phyloP scores from a whole-genome alignment of 768 basidiomycete species.

The Pholiota molesta region DNA sequence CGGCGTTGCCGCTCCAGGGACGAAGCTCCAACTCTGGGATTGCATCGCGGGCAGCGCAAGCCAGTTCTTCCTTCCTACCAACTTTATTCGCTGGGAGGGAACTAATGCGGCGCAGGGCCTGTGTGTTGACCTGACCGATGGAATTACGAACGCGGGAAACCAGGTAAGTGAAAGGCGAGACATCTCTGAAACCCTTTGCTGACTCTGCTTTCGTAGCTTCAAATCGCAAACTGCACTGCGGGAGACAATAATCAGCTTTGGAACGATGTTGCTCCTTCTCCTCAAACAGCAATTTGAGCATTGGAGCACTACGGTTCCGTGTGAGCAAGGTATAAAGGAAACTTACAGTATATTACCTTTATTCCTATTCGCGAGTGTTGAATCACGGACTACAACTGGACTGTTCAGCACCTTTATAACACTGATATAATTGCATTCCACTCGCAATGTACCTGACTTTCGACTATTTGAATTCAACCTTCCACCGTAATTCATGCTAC shows the following conservation, averaged over 20 bases:
- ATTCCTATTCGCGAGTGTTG: too few species aligned
- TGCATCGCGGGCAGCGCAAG: background rate
- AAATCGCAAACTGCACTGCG: slow-evolving; percentile 4
- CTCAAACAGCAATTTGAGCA: slow-evolving; percentile 1
- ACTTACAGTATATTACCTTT: too few species aligned
- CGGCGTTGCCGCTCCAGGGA: background rate
- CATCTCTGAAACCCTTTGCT: background rate
- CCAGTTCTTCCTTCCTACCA: slow-evolving; percentile 7
- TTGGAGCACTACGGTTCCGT: too few species aligned
- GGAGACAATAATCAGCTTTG: slow-evolving; percentile 2
- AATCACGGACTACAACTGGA: too few species aligned
- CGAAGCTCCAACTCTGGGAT: slow-evolving; percentile 4
- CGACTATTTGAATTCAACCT: too few species aligned
- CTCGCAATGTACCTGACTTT: too few species aligned
- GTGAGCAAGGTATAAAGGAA: too few species aligned
- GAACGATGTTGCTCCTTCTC: slow-evolving; percentile 1
- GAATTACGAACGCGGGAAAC: background rate
- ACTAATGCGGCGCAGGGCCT: background rate
- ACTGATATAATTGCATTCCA: too few species aligned
- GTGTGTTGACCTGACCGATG: background rate
- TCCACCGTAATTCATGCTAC: too few species aligned
- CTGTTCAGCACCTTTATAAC: too few species aligned
- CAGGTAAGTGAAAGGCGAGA: background rate
- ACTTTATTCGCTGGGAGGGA: slow-evolving; percentile 1
- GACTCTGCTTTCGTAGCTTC: background rate